phyloP scores from a whole-genome alignment of 257 asterid genomes.

The Solanum paucissectum region DNA sequence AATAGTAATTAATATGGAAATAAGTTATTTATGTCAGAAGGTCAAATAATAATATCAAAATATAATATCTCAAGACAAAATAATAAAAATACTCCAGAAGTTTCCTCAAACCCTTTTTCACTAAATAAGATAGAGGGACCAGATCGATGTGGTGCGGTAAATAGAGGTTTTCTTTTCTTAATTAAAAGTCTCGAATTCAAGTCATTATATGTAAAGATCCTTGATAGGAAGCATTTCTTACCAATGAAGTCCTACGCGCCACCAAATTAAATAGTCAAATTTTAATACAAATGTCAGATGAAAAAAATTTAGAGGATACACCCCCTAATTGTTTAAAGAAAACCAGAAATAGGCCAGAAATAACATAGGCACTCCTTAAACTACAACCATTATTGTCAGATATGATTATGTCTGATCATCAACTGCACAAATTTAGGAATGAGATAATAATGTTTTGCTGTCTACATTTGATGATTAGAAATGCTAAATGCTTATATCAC shows the following conservation, averaged over 20 bases:
- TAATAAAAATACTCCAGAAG: background rate
- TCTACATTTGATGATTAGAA: background rate
- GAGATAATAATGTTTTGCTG: background rate
- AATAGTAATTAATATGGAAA: background rate
- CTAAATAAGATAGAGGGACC: background rate
- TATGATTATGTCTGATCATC: background rate
- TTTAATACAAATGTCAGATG: accelerated
- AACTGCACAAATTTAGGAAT: background rate
- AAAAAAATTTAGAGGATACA: no score
- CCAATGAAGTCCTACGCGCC: accelerated
- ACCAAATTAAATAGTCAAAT: no score
- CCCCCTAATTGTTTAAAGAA: no score
- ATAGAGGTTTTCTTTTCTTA: no score
- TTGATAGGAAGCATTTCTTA: no score
- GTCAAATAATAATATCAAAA: background rate
- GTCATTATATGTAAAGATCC: accelerated
- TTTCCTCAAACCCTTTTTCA: background rate
- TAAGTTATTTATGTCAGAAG: background rate
- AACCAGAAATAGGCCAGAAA: background rate
- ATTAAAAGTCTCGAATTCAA: accelerated
- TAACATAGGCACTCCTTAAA: background rate
- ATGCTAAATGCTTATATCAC: background rate
- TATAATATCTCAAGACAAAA: background rate
- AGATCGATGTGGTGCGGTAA: no score
- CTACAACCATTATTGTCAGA: background rate